Evolutionary conservation across 257 asterid genomes (phyloP).

Genomic region (Lithospermum erythrorhizon): DNA sequence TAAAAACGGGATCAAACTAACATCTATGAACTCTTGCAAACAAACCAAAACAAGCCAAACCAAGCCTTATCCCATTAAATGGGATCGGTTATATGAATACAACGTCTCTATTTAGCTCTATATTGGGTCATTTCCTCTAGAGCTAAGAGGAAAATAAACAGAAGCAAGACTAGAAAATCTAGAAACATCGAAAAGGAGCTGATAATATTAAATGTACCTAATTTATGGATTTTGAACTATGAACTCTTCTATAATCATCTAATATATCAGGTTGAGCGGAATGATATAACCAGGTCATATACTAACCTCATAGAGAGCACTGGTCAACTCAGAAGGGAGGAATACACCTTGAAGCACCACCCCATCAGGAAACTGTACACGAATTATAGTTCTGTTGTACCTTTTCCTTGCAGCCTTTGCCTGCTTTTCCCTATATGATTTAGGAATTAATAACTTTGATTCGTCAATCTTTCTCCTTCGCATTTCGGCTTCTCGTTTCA

Average conservation of each 20-base stretch:
- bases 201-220: background rate
- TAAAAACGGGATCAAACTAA: background rate
- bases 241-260: background rate
- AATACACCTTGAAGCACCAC: conserved; percentile 85
- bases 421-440: conserved; percentile 77
- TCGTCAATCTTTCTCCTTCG: conserved; percentile 72
- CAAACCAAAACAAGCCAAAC: too few species aligned
- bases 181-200: background rate
- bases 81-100: too few species aligned
- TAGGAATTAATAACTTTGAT: conserved; percentile 84
- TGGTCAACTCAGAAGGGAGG: conserved; percentile 63
- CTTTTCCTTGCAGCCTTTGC: conserved; percentile 67
- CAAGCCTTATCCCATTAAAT: too few species aligned
- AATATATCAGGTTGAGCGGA: too few species aligned
- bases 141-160: background rate
- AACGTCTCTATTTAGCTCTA: too few species aligned
- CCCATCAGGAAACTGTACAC: conserved; percentile 90
- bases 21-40: background rate
- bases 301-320: conserved; percentile 73
- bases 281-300: background rate
- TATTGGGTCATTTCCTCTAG: too few species aligned
- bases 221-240: background rate
- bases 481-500: conserved; percentile 70
- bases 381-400: conserved; percentile 56
- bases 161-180: background rate